Conservation (phyloP, 225 moss, liverwort and hornwort genomes). For the Physcomitrellopsis africana region DNA sequence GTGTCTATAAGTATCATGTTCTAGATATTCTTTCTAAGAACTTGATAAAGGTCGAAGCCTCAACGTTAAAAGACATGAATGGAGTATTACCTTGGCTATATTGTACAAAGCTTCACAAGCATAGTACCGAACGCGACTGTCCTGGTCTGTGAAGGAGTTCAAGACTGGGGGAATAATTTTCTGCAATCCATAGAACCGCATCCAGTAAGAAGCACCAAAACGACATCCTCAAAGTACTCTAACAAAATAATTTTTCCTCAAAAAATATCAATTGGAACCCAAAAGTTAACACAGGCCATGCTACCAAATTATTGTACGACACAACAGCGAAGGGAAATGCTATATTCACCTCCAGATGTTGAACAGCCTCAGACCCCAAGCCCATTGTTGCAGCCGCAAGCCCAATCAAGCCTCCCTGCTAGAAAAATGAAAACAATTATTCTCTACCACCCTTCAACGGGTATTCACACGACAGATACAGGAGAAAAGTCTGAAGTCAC, state of each 20-base stretch:
- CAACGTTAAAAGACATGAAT: background rate
- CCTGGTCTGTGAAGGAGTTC: constrained; percentile 93
- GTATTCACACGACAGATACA: constrained; percentile 6
- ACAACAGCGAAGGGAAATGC: background rate
- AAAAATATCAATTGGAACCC: constrained; percentile 17
- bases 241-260: background rate
- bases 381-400: constrained; percentile 98
- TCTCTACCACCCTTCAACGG: constrained; percentile 8
- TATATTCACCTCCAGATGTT: constrained; percentile 78
- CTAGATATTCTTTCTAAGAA: constrained; percentile 6
- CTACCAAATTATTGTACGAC: constrained; percentile 4
- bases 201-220: constrained; percentile 34
- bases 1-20: constrained; percentile 7
- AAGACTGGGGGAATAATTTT: constrained; percentile 93
- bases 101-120: constrained; percentile 97
- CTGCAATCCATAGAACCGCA: constrained; percentile 53
- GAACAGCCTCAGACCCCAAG: constrained; percentile 84
- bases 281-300: constrained; percentile 20
- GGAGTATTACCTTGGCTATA: constrained; percentile 83
- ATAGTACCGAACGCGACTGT: constrained; percentile 91
- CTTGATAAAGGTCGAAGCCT: constrained; percentile 8
- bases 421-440: constrained; percentile 18
- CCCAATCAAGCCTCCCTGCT: constrained; percentile 93
- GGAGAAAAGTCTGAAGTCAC: background rate
- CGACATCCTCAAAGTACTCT: constrained; percentile 10